These are phyloP conservation scores for Poa pratensis DNA, from an alignment of 176 grass and related monocot genomes.

Conservation along the genomic window DNA sequence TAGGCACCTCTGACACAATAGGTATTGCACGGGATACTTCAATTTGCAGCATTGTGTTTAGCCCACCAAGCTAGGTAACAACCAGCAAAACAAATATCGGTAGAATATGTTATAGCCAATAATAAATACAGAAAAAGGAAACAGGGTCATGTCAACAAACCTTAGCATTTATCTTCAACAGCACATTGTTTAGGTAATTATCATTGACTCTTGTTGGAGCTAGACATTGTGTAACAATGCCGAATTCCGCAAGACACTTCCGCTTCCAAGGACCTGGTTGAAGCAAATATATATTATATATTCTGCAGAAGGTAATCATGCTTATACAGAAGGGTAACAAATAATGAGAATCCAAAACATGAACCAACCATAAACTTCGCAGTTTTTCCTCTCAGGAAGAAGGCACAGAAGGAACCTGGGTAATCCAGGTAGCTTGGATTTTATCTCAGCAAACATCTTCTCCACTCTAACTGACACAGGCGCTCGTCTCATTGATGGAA, in stretches of 20 bases:
- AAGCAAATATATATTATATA: constrained; percentile 19
- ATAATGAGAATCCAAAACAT: not conserved
- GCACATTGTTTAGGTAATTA: constrained; percentile 73
- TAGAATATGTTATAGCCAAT: not conserved
- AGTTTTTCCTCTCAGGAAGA: constrained; percentile 92
- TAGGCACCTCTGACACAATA: constrained; percentile 60
- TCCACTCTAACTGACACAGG: constrained; percentile 64
- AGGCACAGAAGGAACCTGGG: constrained; percentile 82
- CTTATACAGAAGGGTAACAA: constrained; percentile 12
- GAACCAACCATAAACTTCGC: constrained; percentile 84
- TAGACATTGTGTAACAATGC: constrained; percentile 89
- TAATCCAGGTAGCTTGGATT: constrained; percentile 64
- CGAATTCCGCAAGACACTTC: constrained; percentile 89
- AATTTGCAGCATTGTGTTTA: constrained; percentile 76
- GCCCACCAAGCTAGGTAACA: constrained; percentile 65
- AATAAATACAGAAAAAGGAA: constrained; percentile 23
- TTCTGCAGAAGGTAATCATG: not conserved
- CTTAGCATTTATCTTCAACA: constrained; percentile 96
- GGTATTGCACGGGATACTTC: constrained; percentile 65
- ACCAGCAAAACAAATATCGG: not conserved
- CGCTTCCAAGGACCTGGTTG: constrained; percentile 89
- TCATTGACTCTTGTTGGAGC: constrained; percentile 85
- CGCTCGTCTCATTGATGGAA: constrained; percentile 52
- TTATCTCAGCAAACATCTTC: constrained; percentile 73
- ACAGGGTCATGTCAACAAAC: constrained; percentile 39